Conservation (phyloP, 2,329 filamentous ascomycete species). For the Hypoxylon rubiginosum region DNA sequence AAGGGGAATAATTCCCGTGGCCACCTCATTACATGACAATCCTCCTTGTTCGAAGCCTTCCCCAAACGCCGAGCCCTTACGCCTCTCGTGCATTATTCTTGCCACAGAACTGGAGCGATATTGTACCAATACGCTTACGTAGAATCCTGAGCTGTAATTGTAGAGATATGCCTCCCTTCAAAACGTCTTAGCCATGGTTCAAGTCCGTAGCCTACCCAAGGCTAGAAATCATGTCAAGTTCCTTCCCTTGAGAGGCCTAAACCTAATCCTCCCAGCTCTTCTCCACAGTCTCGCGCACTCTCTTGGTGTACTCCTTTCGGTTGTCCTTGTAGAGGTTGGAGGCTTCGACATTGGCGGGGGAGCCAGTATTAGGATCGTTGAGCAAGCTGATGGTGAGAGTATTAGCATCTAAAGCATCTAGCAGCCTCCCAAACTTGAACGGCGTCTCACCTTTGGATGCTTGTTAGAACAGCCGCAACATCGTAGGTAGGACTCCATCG, state of each 20-base stretch:
- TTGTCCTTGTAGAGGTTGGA: constrained; percentile 99
- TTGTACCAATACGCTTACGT: constrained; percentile 15
- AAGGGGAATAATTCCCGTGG: constrained; percentile 4
- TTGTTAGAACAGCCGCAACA: constrained; percentile 95
- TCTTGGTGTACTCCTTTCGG: constrained; percentile 94
- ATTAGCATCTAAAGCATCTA: constrained; percentile 19
- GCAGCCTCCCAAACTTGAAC: neutral
- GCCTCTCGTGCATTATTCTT: constrained; percentile 21
- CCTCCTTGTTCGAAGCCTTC: constrained; percentile 28
- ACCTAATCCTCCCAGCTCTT: constrained; percentile 96
- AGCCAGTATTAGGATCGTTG: constrained; percentile 98
- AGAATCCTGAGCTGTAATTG: constrained; percentile 8
- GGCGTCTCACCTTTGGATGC: constrained; percentile 85
- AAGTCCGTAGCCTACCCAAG: constrained; percentile 13
- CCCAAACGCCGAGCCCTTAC: constrained; percentile 33
- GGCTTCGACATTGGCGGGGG: constrained; percentile 96
- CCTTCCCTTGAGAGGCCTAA: neutral
- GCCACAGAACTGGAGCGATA: constrained; percentile 9
- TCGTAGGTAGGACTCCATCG: constrained; percentile 99
- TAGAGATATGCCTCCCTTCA: neutral
- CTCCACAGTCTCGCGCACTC: constrained; percentile 95
- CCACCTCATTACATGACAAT: constrained; percentile 21
- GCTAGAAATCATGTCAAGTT: neutral
- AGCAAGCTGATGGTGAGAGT: constrained; percentile 74
- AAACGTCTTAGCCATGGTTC: constrained; percentile 7